Conservation (phyloP, 805 yeast species). For the Hanseniaspora guilliermondii region DNA sequence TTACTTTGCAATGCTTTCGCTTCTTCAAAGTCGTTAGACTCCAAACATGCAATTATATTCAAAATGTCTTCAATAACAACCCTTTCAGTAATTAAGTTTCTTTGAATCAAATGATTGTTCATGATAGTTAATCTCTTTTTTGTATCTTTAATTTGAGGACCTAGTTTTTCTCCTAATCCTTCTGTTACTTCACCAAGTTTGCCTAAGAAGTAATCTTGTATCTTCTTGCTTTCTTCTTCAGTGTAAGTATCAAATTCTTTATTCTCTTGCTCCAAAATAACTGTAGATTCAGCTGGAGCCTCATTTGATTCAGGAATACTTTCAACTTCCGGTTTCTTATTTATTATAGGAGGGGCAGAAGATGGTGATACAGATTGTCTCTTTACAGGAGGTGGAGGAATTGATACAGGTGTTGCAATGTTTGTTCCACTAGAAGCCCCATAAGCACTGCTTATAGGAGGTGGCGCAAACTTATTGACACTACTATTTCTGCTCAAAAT, state of each 20-base stretch:
- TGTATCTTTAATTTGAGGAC: slow-evolving; percentile 65
- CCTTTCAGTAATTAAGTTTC: slow-evolving; percentile 43
- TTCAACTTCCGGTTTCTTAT: slow-evolving; percentile 7
- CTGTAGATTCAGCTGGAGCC: slow-evolving; percentile 2
- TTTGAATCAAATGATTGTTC: slow-evolving; percentile 65
- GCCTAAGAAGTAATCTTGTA: slow-evolving; percentile 43
- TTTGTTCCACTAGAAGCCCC: not conserved
- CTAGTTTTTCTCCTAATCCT: slow-evolving; percentile 57
- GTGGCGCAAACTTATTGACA: slow-evolving; percentile 32
- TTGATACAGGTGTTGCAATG: not conserved
- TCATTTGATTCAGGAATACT: slow-evolving; percentile 12
- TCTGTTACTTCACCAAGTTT: slow-evolving; percentile 57
- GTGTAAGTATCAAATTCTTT: slow-evolving; percentile 39
- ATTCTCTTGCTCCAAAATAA: slow-evolving; percentile 3
- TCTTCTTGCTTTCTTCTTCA: slow-evolving; percentile 37
- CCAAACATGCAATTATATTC: slow-evolving; percentile 39
- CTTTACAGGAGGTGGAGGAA: slow-evolving; percentile 5
- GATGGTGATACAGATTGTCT: not conserved
- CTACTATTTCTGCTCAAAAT: slow-evolving; percentile 18
- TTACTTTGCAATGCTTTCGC: slow-evolving; percentile 48
- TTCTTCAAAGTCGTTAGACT: slow-evolving; percentile 39
- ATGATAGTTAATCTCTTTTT: slow-evolving; percentile 68
- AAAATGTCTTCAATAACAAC: slow-evolving; percentile 45
- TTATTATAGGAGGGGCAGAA: not conserved
- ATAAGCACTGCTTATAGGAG: slow-evolving; percentile 15